Percentiles rank a stretch among this genome's conserved stretches.
Conservation (phyloP, 2,329 filamentous ascomycete species). For the Periconia sp. region DNA sequence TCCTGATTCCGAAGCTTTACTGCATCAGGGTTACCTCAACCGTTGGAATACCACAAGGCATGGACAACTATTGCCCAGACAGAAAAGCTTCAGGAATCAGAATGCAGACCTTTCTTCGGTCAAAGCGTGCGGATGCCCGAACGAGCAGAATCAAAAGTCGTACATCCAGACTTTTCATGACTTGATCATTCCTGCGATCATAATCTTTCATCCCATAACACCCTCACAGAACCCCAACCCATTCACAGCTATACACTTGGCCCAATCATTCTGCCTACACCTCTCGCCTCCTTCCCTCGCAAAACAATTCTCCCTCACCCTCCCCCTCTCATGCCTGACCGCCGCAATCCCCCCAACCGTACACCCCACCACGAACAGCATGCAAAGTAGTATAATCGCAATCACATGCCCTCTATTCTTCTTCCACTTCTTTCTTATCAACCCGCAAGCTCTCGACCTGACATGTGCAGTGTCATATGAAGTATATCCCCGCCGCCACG, state of each 20-base stretch:
- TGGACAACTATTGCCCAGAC: too few relatives aligned
- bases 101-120: too few relatives aligned
- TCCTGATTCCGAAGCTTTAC: too few relatives aligned
- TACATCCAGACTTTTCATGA: neutral
- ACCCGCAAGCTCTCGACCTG: constrained; percentile 4
- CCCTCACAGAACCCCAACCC: constrained; percentile 30
- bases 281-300: constrained; percentile 24
- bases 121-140: too few relatives aligned
- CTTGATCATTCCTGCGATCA: too few relatives aligned
- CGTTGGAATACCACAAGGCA: too few relatives aligned
- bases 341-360: constrained; percentile 25
- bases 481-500: constrained; percentile 39
- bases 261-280: constrained; percentile 24
- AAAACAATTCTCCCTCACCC: constrained; percentile 13
- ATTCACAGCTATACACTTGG: constrained; percentile 24
- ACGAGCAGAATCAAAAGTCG: too few relatives aligned
- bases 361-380: constrained; percentile 27
- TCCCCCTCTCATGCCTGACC: constrained; percentile 21
- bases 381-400: constrained; percentile 23
- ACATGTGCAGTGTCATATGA: constrained; percentile 10
- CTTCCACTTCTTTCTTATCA: constrained; percentile 21
- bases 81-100: too few relatives aligned
- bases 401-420: constrained; percentile 26
- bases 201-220: constrained; percentile 17
- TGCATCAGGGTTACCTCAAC: too few relatives aligned